Base-by-base conservation (phyloP, 345 rosid species). In the Hirschfeldia incana region DNA sequence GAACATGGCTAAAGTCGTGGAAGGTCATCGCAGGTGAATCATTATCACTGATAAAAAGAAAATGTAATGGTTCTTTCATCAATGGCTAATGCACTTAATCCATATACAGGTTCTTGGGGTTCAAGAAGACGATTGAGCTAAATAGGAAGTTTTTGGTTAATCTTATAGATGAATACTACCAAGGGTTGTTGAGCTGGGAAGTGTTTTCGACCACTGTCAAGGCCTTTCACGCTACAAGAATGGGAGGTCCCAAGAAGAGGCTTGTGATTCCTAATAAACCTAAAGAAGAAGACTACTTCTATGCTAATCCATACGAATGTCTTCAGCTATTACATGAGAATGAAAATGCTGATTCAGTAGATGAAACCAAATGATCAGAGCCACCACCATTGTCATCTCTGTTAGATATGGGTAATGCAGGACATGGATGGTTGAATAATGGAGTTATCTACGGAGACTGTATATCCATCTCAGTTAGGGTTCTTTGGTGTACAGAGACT, bases 1-100 rank as follows among this genome's bases (percentile, higher is more conserved):
- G 61, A 96, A 96, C 90, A 96, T 96, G 99, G 99, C 99, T 0
- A 96, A 92, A 86, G 98, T 94, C 65, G 98, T 96, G 26, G 97
- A 93, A 90, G 99, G 99, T 79, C 99, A 96, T 84, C 89, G 99
- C 76, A 90, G 98, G 99, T 94, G 80, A 15, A 63, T 39, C 51
- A 36, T 28, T 63, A 16, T 51, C 28, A 49, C 49, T 33, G 32
- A 13, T 42, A 42, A 42, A 42, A 59, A 28, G 27, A 8, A 42
- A 42, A 42, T 3, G 12, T 42, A 8, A 62, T 53, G 42, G 28
- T 62, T 62, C 27, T 3, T 42, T 17, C n/a, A 39, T 68, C 66
- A 72, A 10, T 63, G 39, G 59, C 32, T 79, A 37, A 70, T 12
- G 70, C 4, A 58, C 7, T 28, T 32, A 9, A 7, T 27, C 53